Evolutionary conservation across 495 filamentous ascomycete species (phyloP).

Genomic region (Terfezia claveryi): DNA sequence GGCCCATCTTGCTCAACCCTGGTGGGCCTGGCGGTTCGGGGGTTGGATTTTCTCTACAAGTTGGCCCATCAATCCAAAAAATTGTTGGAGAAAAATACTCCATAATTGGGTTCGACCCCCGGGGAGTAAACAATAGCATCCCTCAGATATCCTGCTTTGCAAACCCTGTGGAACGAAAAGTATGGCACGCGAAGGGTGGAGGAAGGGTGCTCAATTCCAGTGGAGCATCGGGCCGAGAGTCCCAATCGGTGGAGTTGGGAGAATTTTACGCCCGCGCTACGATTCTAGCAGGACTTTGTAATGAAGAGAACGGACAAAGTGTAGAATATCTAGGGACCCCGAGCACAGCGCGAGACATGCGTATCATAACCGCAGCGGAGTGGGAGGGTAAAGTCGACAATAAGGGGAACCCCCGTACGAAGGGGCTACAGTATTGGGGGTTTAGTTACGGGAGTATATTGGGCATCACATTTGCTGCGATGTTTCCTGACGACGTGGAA

Average conservation of each 20-base stretch:
- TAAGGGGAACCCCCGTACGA: conserved; percentile 19
- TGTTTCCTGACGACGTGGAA: conserved; percentile 29
- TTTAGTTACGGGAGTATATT: conserved; percentile 33
- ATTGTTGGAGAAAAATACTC: conserved; percentile 28
- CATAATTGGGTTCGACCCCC: conserved; percentile 34
- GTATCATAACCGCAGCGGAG: conserved; percentile 8
- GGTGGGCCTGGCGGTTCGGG: conserved; percentile 31
- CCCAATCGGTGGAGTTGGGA: conserved; percentile 2
- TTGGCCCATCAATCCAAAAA: conserved; percentile 23
- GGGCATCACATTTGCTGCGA: conserved; percentile 29
- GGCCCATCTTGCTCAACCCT: conserved; percentile 32
- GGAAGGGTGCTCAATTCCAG: conserved; percentile 2
- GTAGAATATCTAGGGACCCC: conserved; percentile 9
- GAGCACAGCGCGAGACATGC: conserved; percentile 15
- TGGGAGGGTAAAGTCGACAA: conserved; percentile 17
- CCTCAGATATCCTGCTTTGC: conserved; percentile 31
- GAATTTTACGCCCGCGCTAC: conserved; percentile 4
- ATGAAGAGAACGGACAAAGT: not conserved
- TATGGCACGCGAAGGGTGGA: conserved; percentile 1
- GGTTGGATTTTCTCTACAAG: conserved; percentile 21
- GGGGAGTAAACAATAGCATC: conserved; percentile 30
- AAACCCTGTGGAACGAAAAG: conserved; percentile 2
- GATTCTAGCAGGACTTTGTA: conserved; percentile 1
- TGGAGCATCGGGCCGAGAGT: not conserved
- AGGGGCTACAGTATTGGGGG: conserved; percentile 32